phyloP scores from a whole-genome alignment of 345 rosid species.

The Dipteronia dyeriana region DNA sequence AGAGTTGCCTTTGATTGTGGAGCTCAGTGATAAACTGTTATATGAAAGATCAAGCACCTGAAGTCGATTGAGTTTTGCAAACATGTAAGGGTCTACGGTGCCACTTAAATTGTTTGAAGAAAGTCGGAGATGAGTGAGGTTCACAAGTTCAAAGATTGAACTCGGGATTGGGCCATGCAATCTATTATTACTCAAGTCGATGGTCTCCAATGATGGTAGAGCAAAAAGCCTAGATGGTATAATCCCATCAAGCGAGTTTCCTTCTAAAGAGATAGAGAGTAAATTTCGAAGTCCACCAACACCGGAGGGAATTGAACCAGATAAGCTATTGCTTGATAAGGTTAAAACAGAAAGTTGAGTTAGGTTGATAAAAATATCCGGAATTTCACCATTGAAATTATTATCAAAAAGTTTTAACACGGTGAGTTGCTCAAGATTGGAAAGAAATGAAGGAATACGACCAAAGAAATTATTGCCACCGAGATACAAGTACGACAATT shows the following conservation, averaged over 20 bases:
- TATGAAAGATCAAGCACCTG: neutral
- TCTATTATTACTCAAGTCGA: neutral
- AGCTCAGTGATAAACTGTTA: neutral
- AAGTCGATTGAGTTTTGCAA: neutral
- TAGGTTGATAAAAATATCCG: neutral
- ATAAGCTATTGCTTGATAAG: neutral
- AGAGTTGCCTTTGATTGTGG: neutral
- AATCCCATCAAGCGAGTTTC: neutral
- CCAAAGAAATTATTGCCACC: neutral
- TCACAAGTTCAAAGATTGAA: neutral
- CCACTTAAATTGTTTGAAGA: neutral
- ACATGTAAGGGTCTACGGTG: neutral
- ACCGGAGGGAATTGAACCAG: neutral
- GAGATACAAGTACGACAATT: no score
- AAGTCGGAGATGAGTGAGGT: no score
- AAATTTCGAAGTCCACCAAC: neutral
- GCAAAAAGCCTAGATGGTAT: neutral
- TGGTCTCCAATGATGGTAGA: neutral
- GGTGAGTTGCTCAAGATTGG: neutral
- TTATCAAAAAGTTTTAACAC: no score
- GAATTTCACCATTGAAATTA: neutral
- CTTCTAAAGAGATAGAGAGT: neutral
- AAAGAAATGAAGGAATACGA: neutral
- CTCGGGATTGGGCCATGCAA: neutral
- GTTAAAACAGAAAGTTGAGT: neutral